Conservation (phyloP, 2,329 filamentous ascomycete genomes). For the Fonsecaea multimorphosa region DNA sequence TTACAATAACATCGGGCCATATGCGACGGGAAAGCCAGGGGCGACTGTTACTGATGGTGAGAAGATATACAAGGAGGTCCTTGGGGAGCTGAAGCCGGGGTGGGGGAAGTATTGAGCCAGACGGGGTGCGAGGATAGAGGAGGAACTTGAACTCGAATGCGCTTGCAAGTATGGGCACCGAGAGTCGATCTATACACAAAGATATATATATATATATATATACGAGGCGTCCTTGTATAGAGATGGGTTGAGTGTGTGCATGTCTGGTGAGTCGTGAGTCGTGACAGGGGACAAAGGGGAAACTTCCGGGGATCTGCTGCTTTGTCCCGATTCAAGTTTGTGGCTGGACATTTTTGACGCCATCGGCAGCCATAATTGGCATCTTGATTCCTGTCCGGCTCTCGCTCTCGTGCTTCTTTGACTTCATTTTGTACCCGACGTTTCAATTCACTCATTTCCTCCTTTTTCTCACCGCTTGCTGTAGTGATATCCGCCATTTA, state of each 20-base stretch:
- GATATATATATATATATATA: not conserved
- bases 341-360: constrained; percentile 4
- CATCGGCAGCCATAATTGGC: not conserved
- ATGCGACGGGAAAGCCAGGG: constrained; percentile 55
- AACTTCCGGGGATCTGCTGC: not conserved
- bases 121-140: not conserved
- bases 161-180: no score
- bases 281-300: not conserved
- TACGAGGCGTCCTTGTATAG: not conserved
- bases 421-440: not conserved
- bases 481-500: not conserved
- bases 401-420: not conserved
- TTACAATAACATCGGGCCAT: constrained; percentile 58
- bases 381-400: not conserved
- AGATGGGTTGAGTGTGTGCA: not conserved
- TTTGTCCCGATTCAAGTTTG: not conserved
- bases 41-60: constrained; percentile 53
- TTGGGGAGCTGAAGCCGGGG: constrained; percentile 55
- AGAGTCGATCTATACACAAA: no score
- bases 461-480: not conserved
- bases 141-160: not conserved
- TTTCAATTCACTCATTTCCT: not conserved
- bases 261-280: no score
- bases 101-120: constrained; percentile 54
- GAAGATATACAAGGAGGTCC: constrained; percentile 57